phyloP scores from a whole-genome alignment of 306 rosid species.

The Vigna radiata region DNA sequence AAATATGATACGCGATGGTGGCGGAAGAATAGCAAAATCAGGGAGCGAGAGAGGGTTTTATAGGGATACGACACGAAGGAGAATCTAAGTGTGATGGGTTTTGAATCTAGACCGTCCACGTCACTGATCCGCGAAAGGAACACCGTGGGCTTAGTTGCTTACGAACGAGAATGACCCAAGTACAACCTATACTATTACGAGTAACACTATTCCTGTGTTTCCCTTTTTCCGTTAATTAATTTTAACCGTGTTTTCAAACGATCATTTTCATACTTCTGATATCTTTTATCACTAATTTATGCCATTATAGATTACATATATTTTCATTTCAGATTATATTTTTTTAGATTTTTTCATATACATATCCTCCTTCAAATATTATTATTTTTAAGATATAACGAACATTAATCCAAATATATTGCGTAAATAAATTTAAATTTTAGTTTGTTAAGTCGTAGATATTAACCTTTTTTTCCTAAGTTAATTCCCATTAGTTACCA shows the following conservation, averaged over 20 bases:
- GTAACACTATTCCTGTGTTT: background rate
- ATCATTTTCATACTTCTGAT: background rate
- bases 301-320: background rate
- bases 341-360: no score
- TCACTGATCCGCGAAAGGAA: slow-evolving; percentile 58
- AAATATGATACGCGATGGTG: background rate
- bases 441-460: no score
- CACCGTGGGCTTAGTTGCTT: slow-evolving; percentile 31
- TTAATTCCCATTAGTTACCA: no score
- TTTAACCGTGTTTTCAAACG: background rate
- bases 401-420: no score
- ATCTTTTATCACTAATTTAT: background rate
- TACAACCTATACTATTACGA: background rate
- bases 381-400: no score
- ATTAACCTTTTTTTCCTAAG: no score
- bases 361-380: no score
- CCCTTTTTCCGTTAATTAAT: background rate
- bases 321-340: no score
- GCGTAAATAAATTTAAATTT: no score
- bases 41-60: slow-evolving; percentile 3
- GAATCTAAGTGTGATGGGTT: slow-evolving; percentile 30
- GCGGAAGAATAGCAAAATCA: background rate
- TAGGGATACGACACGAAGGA: slow-evolving; percentile 33
- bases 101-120: slow-evolving; percentile 82
- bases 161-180: slow-evolving; percentile 41